These are phyloP conservation scores for Globisporangium nodosum DNA, from an alignment of 352 stramenopile species.

Conservation along the genomic window DNA sequence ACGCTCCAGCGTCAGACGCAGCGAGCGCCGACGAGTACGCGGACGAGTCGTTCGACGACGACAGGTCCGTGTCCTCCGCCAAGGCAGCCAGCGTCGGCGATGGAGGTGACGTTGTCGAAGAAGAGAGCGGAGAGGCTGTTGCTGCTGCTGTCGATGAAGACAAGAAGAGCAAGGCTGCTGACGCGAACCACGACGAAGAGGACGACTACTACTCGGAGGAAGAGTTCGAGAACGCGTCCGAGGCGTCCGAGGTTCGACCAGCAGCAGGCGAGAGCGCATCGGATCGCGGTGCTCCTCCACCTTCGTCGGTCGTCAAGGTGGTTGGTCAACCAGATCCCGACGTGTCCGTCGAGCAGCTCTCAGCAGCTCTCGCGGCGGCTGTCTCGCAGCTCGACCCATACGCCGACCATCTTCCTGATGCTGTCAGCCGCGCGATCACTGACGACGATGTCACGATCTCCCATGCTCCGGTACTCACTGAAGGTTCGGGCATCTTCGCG, in stretches of 20 bases:
- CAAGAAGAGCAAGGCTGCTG: neutral
- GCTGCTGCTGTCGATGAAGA: neutral
- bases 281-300: neutral
- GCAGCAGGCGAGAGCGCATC: neutral
- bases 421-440: neutral
- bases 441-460: neutral
- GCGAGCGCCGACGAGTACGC: conserved; percentile 19
- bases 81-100: conserved; percentile 1
- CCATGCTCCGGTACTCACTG: neutral
- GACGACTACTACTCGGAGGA: conserved; percentile 27
- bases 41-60: conserved; percentile 37
- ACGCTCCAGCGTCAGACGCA: neutral
- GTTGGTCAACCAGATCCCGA: neutral
- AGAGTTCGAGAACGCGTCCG: conserved; percentile 27
- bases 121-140: neutral
- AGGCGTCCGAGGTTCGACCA: neutral
- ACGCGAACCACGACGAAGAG: neutral
- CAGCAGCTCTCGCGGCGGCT: neutral
- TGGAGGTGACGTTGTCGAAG: neutral
- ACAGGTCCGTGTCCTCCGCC: conserved; percentile 11
- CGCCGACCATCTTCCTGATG: neutral
- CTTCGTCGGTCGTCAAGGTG: neutral
- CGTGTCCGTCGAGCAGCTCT: conserved; percentile 10
- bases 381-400: conserved; percentile 3
- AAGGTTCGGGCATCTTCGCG: neutral